Base-by-base conservation (phyloP, 306 rosid genomes). In the Prunus mira region DNA sequence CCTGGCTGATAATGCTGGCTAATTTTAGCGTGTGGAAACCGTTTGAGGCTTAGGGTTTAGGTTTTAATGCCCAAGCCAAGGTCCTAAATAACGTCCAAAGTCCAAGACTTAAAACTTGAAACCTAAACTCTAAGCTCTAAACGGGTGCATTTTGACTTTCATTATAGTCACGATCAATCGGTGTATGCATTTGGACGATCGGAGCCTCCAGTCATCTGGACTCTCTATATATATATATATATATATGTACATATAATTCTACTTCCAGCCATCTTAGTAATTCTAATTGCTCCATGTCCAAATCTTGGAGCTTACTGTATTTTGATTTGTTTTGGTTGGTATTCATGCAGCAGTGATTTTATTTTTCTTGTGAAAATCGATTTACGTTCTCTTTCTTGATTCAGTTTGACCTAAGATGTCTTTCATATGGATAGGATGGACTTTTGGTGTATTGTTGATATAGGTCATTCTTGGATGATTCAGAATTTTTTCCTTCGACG, bases 401-500 rank as follows among this genome's bases (percentile, higher is more conserved):
- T 20, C 58, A 72, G 34, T 71, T 72, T 57, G 41, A 56, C 55
- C 66, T 57, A 22, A 41, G 34, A 72, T 72, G 55, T 66, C 71
- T 66, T 66, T 38, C 71, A 20, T 66, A 20, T 41, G 13, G 67
- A 73, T 73, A 10, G 67, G 67, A 58, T 34, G 52, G 69, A 22
- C 17, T 56, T 73, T 73, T 60, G 57, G 57, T 43, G 14, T 56
- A 13, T 55, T 56, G 24, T 56, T 72, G 68, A 45, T 80, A 78
- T 82, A 86, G 86, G 89, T 75, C 85, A 20, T 74, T 71, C 52
- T 75, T 78, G 84, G 90, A 86, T 73, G 83, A 73, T 56, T 79
- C 83, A 57, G 79, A 71, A 68, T 77, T 45, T 73, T 75, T 67
- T 63, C 65, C 78, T 65, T 71, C 7, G 12, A 69, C 80, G 45